Base-by-base conservation (phyloP, 495 filamentous ascomycete species). In the Penicillium cataractarum region DNA sequence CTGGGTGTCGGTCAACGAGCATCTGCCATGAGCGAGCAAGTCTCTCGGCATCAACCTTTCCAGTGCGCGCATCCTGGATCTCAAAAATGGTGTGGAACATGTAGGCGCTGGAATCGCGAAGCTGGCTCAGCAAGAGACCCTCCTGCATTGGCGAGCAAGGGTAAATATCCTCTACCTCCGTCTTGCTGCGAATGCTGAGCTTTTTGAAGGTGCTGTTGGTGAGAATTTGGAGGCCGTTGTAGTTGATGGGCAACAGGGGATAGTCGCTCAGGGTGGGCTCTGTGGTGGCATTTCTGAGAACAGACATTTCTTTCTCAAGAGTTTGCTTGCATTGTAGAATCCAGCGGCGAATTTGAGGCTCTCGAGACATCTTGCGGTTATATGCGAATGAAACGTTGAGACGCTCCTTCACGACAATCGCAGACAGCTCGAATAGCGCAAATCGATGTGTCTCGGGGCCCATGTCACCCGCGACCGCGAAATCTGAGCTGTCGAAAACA, bases 131-230 rank as follows among this genome's bases (percentile, higher is more conserved):
- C 17, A 92, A 72, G 5, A 91, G 83, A 48, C 84, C 87, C 61
- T 89, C 83, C 62, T 92, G 89, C 39, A 86, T 84, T 0, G 86
- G 82, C 0, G 88, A 88, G 56, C 83, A 86, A 2, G 88, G 88
- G 54, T 89, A 90, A 32, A 84, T 79, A 35, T 87, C 82, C 70
- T 91, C 82, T 2, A 86, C 75, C 0, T 80, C 70, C 24, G 69
- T 69, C 58, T 76, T 71, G 62, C 55, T 68, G 1, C 73, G 71
- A 12, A 89, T 80, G 13, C 80, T 78, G 6, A 85, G 75, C 26
- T 76, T 73, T 7, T 79, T 72, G 21, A 90, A 73, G 8, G 82
- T 80, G 8, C 80, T 74, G 21, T 72, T 71, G 26, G 74, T 57
- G 29, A 79, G 62, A 12, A 67, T 65, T 57, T 70, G 76, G 58